Conservation (phyloP, 345 rosid species). For the Moricandia arvensis region DNA sequence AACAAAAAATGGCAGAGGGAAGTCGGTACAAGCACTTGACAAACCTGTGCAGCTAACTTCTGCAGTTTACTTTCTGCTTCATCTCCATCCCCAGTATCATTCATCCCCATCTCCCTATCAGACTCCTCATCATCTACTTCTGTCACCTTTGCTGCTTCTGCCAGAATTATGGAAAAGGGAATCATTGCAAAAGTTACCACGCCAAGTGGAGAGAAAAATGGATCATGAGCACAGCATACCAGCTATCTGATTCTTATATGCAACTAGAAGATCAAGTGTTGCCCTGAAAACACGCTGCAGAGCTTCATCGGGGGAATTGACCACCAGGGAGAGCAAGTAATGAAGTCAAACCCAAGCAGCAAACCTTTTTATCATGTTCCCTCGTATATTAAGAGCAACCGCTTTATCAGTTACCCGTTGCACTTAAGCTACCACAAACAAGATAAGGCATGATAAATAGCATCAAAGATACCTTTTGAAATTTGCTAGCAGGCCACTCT, state of each 20-base stretch:
- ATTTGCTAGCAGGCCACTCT: constrained; percentile 72
- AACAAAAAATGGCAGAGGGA: background rate
- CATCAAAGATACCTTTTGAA: constrained; percentile 65
- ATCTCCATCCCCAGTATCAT: constrained; percentile 94
- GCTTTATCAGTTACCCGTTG: background rate
- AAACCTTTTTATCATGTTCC: constrained; percentile 95
- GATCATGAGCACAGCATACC: constrained; percentile 46
- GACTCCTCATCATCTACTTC: constrained; percentile 83
- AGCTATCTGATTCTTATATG: constrained; percentile 92
- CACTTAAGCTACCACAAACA: constrained; percentile 7
- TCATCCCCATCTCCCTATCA: constrained; percentile 94
- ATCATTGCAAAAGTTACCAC: constrained; percentile 5
- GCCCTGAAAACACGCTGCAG: constrained; percentile 83
- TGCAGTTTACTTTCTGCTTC: constrained; percentile 86
- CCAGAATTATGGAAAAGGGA: constrained; percentile 1
- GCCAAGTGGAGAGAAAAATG: background rate
- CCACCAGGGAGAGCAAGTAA: constrained; percentile 79
- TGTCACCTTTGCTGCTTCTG: constrained; percentile 88
- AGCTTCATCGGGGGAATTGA: constrained; percentile 86
- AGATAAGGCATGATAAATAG: background rate
- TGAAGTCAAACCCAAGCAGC: constrained; percentile 94
- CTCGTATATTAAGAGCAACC: constrained; percentile 43
- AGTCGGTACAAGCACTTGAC: constrained; percentile 11
- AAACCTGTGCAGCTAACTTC: constrained; percentile 91
- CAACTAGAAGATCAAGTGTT: constrained; percentile 80